phyloP scores from a whole-genome alignment of 148 eudicot species.

The Heliosperma pusillum region DNA sequence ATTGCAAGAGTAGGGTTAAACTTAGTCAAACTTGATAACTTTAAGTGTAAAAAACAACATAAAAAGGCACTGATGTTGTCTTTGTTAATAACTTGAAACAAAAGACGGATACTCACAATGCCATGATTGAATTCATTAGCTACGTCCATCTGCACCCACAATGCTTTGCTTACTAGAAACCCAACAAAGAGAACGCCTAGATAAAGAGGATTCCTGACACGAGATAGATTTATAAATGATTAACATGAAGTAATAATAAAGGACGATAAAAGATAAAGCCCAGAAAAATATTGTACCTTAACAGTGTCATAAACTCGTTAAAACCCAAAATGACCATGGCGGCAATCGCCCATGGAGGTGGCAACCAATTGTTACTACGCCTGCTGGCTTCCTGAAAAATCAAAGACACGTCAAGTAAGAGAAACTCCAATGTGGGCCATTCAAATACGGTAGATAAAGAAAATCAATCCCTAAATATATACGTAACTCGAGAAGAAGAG shows the following conservation, averaged over 20 bases:
- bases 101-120: conserved; percentile 50
- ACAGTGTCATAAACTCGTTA: conserved; percentile 95
- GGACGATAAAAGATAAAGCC: not conserved
- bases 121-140: conserved; percentile 83
- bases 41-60: too few species aligned
- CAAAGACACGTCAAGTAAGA: not conserved
- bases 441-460: not conserved
- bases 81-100: too few species aligned
- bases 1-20: not conserved
- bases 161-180: conserved; percentile 71
- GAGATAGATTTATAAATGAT: conserved; percentile 6
- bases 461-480: not conserved
- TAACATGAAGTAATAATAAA: not conserved
- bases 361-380: conserved; percentile 91
- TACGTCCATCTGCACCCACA: conserved; percentile 96
- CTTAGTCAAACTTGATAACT: not conserved
- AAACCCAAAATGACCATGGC: conserved; percentile 82
- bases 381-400: conserved; percentile 83
- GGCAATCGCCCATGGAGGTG: conserved; percentile 98
- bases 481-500: not conserved
- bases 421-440: not conserved
- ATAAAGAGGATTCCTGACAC: conserved; percentile 89
- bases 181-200: conserved; percentile 69
- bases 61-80: too few species aligned
- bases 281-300: conserved; percentile 50